These are phyloP conservation scores for Bruguiera sexangula DNA, from an alignment of 345 rosid genomes.

Conservation along the genomic window DNA sequence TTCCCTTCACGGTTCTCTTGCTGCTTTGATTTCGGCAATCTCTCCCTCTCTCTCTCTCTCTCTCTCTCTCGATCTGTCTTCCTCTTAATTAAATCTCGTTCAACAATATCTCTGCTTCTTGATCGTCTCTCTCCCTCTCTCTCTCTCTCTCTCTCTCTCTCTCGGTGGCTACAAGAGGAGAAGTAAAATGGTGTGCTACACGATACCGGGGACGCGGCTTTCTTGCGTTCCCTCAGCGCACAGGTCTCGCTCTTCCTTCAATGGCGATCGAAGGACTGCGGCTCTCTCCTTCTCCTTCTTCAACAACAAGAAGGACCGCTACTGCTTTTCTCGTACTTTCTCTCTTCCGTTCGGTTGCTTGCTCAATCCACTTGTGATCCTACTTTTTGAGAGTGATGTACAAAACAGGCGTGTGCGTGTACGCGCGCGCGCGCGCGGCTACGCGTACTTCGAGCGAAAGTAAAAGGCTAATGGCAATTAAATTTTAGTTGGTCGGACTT, in stretches of 20 bases:
- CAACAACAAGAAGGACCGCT: conserved; percentile 38
- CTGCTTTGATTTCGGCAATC: background rate
- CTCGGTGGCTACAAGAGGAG: background rate
- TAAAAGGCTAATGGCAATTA: too few species aligned
- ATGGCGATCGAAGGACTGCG: conserved; percentile 46
- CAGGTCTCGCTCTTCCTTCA: conserved; percentile 41
- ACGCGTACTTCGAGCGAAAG: too few species aligned
- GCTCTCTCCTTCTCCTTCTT: conserved; percentile 37
- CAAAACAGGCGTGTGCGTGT: too few species aligned
- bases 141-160: background rate
- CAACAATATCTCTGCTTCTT: conserved; percentile 8
- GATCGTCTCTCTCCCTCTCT: conserved; percentile 2
- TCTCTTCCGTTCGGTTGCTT: conserved; percentile 4
- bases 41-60: conserved; percentile 11
- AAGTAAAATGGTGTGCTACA: conserved; percentile 47
- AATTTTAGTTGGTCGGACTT: too few species aligned
- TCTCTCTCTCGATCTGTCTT: background rate
- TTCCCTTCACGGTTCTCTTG: conserved; percentile 24
- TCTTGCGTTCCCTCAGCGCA: conserved; percentile 38
- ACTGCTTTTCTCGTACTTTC: conserved; percentile 45
- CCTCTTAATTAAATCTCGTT: background rate
- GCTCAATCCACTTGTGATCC: too few species aligned
- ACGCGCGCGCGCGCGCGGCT: too few species aligned
- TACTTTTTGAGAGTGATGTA: too few species aligned
- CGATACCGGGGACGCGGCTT: conserved; percentile 54